Conservation (phyloP, 2,329 filamentous ascomycete genomes). For the Alternaria metachromatica region DNA sequence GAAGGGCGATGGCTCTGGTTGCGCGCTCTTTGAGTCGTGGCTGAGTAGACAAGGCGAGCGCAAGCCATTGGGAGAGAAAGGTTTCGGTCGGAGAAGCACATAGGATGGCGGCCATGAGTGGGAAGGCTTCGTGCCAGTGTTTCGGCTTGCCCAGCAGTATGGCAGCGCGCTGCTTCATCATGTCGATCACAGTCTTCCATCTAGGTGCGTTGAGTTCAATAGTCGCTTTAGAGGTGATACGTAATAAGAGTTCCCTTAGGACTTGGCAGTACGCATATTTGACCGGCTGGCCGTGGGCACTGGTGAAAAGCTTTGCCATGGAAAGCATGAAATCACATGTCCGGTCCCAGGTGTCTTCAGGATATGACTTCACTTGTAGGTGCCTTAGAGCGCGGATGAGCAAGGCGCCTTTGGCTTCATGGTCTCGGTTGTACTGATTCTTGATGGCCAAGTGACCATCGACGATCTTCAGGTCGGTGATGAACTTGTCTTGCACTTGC, state of each 20-base stretch:
- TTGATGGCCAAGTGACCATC: constrained; percentile 79
- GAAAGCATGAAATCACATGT: constrained; percentile 88
- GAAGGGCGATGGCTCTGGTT: constrained; percentile 79
- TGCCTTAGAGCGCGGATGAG: constrained; percentile 92
- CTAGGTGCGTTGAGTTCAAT: constrained; percentile 79
- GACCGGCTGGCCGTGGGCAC: constrained; percentile 84
- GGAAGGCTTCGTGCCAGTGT: constrained; percentile 89
- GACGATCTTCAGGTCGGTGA: constrained; percentile 78
- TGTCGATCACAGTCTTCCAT: constrained; percentile 85
- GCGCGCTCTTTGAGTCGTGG: constrained; percentile 83
- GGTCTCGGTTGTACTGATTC: constrained; percentile 69
- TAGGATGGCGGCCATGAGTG: constrained; percentile 82
- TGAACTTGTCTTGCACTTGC: constrained; percentile 81
- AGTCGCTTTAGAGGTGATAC: constrained; percentile 81
- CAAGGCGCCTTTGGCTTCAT: constrained; percentile 83
- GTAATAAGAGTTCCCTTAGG: constrained; percentile 83
- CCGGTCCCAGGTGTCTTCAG: constrained; percentile 78
- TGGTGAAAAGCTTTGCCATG: constrained; percentile 81
- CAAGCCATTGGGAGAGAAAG: constrained; percentile 86
- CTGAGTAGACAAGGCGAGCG: constrained; percentile 78
- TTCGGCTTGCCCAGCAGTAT: constrained; percentile 91
- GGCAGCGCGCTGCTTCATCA: constrained; percentile 77
- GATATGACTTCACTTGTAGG: constrained; percentile 75
- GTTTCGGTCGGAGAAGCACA: constrained; percentile 86
- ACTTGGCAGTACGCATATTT: constrained; percentile 96